These are phyloP conservation scores for Pyricularia pennisetigena DNA, from an alignment of 2,329 filamentous ascomycete genomes.

Conservation along the genomic window DNA sequence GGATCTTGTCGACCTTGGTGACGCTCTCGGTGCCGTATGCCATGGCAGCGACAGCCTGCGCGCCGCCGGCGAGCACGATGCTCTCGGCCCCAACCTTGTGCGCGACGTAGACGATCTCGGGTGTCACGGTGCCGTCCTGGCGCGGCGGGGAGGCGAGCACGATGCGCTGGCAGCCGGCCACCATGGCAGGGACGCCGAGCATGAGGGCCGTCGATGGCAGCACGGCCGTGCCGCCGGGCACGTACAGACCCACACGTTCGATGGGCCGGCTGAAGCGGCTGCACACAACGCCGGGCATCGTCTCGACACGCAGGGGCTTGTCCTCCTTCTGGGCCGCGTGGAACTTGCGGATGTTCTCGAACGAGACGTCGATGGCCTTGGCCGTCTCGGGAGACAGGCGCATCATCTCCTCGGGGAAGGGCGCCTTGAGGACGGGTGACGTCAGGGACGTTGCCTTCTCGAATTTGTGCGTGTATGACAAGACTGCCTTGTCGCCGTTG, in stretches of 20 bases:
- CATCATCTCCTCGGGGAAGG: conserved; percentile 82
- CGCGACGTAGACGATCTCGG: conserved; percentile 94
- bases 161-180: conserved; percentile 91
- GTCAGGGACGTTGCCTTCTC: conserved; percentile 89
- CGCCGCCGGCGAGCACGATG: conserved; percentile 91
- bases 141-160: conserved; percentile 88
- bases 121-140: conserved; percentile 80
- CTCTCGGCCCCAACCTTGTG: conserved; percentile 95
- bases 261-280: conserved; percentile 88
- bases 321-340: conserved; percentile 85
- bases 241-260: conserved; percentile 91
- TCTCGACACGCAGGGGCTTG: conserved; percentile 77
- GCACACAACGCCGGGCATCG: conserved; percentile 94
- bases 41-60: conserved; percentile 92
- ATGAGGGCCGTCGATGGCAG: conserved; percentile 94
- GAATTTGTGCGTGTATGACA: conserved; percentile 95
- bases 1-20: conserved; percentile 96
- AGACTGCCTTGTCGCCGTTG: conserved; percentile 76
- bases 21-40: conserved; percentile 94
- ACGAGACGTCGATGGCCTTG: conserved; percentile 86
- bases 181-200: conserved; percentile 95
- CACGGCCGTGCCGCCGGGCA: conserved; percentile 94
- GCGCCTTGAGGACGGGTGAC: conserved; percentile 80
- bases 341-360: conserved; percentile 89
- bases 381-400: conserved; percentile 71